Base-by-base conservation (phyloP, 2,329 filamentous ascomycete genomes). In the Diaporthe destruens region DNA sequence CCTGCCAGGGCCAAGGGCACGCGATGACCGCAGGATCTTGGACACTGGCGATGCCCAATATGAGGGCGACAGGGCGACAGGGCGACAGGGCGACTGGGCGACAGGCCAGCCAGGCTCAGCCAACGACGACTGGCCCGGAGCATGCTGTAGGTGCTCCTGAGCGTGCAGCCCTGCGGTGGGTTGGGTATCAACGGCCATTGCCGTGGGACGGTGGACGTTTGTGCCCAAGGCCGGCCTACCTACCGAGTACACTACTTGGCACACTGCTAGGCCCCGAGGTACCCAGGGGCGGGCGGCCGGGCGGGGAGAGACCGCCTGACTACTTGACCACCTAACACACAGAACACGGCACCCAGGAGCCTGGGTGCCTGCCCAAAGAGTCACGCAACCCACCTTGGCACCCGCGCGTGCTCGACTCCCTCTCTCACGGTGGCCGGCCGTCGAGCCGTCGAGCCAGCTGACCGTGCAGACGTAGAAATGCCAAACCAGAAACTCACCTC, bases 181-280 rank as follows among this genome's bases (percentile, higher is more conserved):
- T 78, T 77, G 77, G 77, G 80, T 79, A 80, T 76, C 77, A 79
- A 81, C 76, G 80, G 77, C 76, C 75, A 72, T 77, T 34, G 57
- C 49, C 55, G 65, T 25, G 71, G 47, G 36, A 74, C 47, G 47
- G 74, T 61, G 74, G 78, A 73, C 73, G 74, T 79, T 77, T 76
- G 71, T 80, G 78, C 79, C 80, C 80, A 80, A 80, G 29, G 65
- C 61, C 53, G 54, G 51, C 23, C 55, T 66, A 23, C n/a, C n/a
- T n/a, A n/a, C n/a, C n/a, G n/a, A n/a, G n/a, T n/a, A n/a, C n/a
- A n/a, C n/a, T n/a, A n/a, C n/a, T n/a, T n/a, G n/a, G n/a, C n/a
- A n/a, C n/a, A n/a, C n/a, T n/a, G 20, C 47, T 49, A n/a, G 47
- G 47, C 47, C 20, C 18, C 18, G 18, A 29, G 49, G 23, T 53